Evolutionary conservation across 2,329 filamentous ascomycete genomes (phyloP).

Genomic region (Paraconiothyrium sp.): DNA sequence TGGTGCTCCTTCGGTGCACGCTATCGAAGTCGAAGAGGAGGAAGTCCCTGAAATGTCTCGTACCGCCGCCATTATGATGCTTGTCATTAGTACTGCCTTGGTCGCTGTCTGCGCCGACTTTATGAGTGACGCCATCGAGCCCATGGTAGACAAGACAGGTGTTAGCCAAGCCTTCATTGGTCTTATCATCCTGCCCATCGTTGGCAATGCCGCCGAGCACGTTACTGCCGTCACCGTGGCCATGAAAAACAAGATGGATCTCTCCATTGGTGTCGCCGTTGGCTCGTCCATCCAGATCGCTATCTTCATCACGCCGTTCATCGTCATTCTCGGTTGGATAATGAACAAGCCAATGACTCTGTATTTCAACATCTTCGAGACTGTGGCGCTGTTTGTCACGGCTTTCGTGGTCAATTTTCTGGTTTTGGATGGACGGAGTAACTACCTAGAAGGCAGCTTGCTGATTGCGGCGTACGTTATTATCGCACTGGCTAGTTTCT

Average conservation of each 20-base stretch:
- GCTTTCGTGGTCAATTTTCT: conserved; percentile 88
- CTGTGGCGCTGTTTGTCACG: conserved; percentile 80
- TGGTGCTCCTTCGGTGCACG: conserved; percentile 25
- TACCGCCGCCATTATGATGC: conserved; percentile 64
- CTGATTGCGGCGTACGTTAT: conserved; percentile 82
- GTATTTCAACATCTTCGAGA: conserved; percentile 70
- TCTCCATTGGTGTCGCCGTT: conserved; percentile 80
- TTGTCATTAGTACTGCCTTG: conserved; percentile 57
- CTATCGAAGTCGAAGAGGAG: conserved; percentile 40
- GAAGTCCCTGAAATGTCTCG: conserved; percentile 61
- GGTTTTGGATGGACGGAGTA: conserved; percentile 82
- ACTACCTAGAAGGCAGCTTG: conserved; percentile 81
- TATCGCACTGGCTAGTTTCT: conserved; percentile 69
- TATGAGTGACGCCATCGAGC: conserved; percentile 75
- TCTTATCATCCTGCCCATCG: conserved; percentile 79
- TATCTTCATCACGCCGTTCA: conserved; percentile 76
- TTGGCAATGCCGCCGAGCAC: conserved; percentile 84
- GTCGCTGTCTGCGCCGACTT: conserved; percentile 73
- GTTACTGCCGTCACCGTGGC: conserved; percentile 81
- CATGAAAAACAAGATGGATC: conserved; percentile 83
- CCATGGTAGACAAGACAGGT: conserved; percentile 65
- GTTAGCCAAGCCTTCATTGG: conserved; percentile 79
- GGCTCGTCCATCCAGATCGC: conserved; percentile 83
- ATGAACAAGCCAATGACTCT: conserved; percentile 75
- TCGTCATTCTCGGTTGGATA: conserved; percentile 82